A percentile compares a stretch with the other conserved stretches of the same genome.
Evolutionary conservation across 2,329 filamentous ascomycete genomes (phyloP).

Genomic region (Coccinonectria pachysandricola): DNA sequence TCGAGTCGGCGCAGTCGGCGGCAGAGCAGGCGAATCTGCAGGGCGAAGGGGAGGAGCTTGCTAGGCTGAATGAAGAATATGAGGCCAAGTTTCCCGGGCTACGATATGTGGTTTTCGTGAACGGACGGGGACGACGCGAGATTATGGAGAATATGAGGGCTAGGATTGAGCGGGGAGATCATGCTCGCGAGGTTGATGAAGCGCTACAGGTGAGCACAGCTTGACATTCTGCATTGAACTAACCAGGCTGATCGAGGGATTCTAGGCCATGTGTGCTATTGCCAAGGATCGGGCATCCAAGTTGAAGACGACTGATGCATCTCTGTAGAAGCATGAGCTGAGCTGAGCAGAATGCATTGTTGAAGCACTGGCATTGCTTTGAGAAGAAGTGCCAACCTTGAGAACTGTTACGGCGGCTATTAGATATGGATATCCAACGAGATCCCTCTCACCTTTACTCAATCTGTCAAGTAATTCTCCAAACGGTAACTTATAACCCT

Average conservation of each 20-base stretch:
- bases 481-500: no score
- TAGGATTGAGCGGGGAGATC: slow-evolving; percentile 60
- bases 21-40: slow-evolving; percentile 73
- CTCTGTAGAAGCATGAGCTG: no score
- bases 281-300: slow-evolving; percentile 60
- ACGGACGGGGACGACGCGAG: slow-evolving; percentile 60
- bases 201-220: slow-evolving; percentile 55
- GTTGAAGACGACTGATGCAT: no score
- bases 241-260: slow-evolving; percentile 3
- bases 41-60: slow-evolving; percentile 50
- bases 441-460: no score
- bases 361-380: no score
- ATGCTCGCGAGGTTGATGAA: slow-evolving; percentile 56
- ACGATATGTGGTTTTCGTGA: slow-evolving; percentile 86
- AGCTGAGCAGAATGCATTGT: no score
- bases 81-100: slow-evolving; percentile 73
- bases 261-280: slow-evolving; percentile 83
- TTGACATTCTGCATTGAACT: not conserved
- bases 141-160: slow-evolving; percentile 75
- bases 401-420: no score
- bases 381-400: no score
- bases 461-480: no score
- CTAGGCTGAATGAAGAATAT: slow-evolving; percentile 62
- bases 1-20: slow-evolving; percentile 72
- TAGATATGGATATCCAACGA: no score